Percentiles rank a stretch among this genome's conserved stretches.
Conservation (phyloP, 2,329 filamentous ascomycete genomes). For the Ophiostoma novo-ulmi region DNA sequence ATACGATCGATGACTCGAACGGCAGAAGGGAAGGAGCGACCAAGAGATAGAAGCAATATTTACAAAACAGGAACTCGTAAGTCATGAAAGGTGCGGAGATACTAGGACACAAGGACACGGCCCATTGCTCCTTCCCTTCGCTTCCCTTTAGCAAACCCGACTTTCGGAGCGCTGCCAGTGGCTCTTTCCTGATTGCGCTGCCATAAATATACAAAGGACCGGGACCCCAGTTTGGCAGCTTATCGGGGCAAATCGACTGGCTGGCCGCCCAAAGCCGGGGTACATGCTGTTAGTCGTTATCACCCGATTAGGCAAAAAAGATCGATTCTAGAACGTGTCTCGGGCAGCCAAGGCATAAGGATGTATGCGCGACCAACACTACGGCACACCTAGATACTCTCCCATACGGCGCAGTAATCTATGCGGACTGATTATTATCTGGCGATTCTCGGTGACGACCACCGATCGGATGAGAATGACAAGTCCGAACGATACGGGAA, state of each 20-base stretch:
- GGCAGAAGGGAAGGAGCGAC: constrained; percentile 6
- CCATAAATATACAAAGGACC: constrained; percentile 4
- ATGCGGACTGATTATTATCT: background rate
- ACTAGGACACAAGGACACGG: background rate
- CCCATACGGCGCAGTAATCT: background rate
- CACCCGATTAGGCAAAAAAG: constrained; percentile 23
- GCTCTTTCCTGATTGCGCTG: constrained; percentile 3
- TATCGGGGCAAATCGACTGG: constrained; percentile 16
- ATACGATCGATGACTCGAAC: background rate
- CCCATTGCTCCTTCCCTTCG: constrained; percentile 8
- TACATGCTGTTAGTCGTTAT: constrained; percentile 19
- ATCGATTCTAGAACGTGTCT: constrained; percentile 17
- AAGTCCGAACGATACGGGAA: background rate
- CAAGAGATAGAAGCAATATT: background rate
- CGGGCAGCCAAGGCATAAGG: background rate
- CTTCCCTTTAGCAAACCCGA: constrained; percentile 11
- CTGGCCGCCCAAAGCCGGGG: background rate
- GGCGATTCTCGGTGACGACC: background rate
- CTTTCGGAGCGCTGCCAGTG: constrained; percentile 11
- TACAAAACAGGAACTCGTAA: constrained; percentile 6
- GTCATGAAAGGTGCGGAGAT: constrained; percentile 5
- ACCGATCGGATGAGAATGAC: background rate
- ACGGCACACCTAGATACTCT: background rate
- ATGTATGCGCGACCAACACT: background rate
- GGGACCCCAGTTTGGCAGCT: background rate